phyloP scores from a whole-genome alignment of 1,284 basidiomycete species.

The Trichosporon sp. region DNA sequence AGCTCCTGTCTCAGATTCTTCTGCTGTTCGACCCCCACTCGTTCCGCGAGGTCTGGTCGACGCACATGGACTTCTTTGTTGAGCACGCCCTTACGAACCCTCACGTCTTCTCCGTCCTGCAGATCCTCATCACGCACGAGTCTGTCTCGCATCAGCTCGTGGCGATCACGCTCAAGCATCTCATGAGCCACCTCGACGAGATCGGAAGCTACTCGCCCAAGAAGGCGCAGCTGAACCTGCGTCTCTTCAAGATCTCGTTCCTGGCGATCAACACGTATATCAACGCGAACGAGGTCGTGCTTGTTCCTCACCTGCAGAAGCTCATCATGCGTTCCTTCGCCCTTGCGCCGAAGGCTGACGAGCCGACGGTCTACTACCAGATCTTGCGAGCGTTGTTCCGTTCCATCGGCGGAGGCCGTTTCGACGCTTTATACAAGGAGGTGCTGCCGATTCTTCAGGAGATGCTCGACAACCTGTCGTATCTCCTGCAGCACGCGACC shows the following conservation, averaged over 20 bases:
- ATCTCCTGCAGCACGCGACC: slow-evolving; percentile 78
- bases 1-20: slow-evolving; percentile 74
- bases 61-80: slow-evolving; percentile 84
- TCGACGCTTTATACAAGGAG: slow-evolving; percentile 94
- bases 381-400: slow-evolving; percentile 92
- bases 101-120: slow-evolving; percentile 77
- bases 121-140: slow-evolving; percentile 80
- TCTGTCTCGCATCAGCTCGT: slow-evolving; percentile 83
- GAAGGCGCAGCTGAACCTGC: slow-evolving; percentile 71
- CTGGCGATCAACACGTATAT: slow-evolving; percentile 79
- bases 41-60: slow-evolving; percentile 91
- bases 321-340: slow-evolving; percentile 97
- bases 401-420: slow-evolving; percentile 94
- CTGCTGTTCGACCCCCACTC: slow-evolving; percentile 80
- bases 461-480: slow-evolving; percentile 91
- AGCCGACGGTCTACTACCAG: slow-evolving; percentile 89
- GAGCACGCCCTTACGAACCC: slow-evolving; percentile 70
- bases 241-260: slow-evolving; percentile 96
- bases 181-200: slow-evolving; percentile 74
- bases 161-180: slow-evolving; percentile 82
- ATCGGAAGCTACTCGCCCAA: slow-evolving; percentile 81
- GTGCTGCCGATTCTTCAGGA: slow-evolving; percentile 93
- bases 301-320: slow-evolving; percentile 87
- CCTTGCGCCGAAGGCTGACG: slow-evolving; percentile 82
- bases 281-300: slow-evolving; percentile 77